Evolutionary conservation across 805 yeast genomes (phyloP), one percentile per base, ranked within the genome.

Genomic region (Schwanniomyces vanrijiae): DNA sequence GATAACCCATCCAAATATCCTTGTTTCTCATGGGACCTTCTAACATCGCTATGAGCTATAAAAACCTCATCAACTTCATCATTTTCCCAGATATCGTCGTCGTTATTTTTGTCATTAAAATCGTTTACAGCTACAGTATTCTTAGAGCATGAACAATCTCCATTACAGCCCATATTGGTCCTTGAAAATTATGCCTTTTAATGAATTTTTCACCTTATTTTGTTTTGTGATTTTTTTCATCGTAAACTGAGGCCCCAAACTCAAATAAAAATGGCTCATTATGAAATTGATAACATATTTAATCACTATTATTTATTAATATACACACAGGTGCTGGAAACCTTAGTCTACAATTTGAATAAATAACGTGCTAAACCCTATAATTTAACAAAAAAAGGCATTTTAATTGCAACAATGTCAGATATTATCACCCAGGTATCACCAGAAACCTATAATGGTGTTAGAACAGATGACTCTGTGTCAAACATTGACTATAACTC

Each of bases 1-100:
- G 88, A 73, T 5, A 91, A 59, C 0, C 97, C 98, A 50, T 86
- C 96, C 4, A 89, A 65, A 55, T 88, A 91, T 0, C 97, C 98
- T 51, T 85, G 85, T 52, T 87, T 88, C 7, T 73, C 74, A 60
- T 91, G 97, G 8, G 73, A 76, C 25, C 91, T 66, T 54, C 79
- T 68, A 41, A 85, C 44, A 48, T 65, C 71, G 19, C 62, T 61
- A 34, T 55, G 46, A 6, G 47, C 33, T 9, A 43, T 46, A 2
- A 44, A 50, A 5, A 41, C 40, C 10, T 49, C 43, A 21, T 48
- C 46, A 1, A 47, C 51, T n/a, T 61, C 69, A 5, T 58, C 62
- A 25, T 65, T 68, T 13, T 55, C 65, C 72, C 72, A 68, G 4
- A 68, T 49, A 45, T 66, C 70, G 28, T 59, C 66, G 5, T 39